Evolutionary conservation across 768 basidiomycete genomes (phyloP), one percentile per base, ranked within the genome.

Genomic region (Holtermanniella nyarrowii): DNA sequence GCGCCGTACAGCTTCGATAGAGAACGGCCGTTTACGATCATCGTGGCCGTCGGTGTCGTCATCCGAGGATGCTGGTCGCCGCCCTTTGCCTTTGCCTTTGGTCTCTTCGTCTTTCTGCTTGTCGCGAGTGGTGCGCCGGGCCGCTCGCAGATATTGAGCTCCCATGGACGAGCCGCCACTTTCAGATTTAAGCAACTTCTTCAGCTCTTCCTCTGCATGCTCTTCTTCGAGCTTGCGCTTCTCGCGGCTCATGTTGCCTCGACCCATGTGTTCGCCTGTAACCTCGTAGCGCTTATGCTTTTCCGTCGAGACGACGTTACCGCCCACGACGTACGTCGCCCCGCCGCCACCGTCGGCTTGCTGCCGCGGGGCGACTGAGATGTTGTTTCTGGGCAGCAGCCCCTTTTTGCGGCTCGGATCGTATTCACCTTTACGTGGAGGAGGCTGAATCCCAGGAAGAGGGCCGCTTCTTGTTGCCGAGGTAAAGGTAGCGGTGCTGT

Each of bases 181-280:
- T 21, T 82, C 78, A 63, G 77, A 73, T 57, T 78, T 75, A 55
- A 88, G 64, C 39, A 89, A 69, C 37, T 69, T 66, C 68, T 82
- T 77, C 59, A 91, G 68, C 20, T 77, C 75, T 39, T 71, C 74
- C 50, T 90, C 88, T 1, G 79, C 76, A 37, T 66, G 59, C 23
- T 60, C 54, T 44, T 59, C 62, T 46, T 73, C 71, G 12, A 79
- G 56, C 63, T 77, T 77, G 42, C 88, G 78, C 57, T 81, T 81
- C 4, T 84, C 81, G 61, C 77, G 84, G 18, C 84, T 84, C 61
- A 88, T 85, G 1, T 83, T 83, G 49, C 84, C 84, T 16, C 89
- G 76, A 0, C 88, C 88, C 37, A 90, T 75, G 52, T 75, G 81
- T 71, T 93, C 90, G 0, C 76, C 66, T 2, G 82, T 64, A 26